These are phyloP conservation scores for Schizophyllum amplum DNA, from an alignment of 1,284 basidiomycete genomes.

Conservation along the genomic window DNA sequence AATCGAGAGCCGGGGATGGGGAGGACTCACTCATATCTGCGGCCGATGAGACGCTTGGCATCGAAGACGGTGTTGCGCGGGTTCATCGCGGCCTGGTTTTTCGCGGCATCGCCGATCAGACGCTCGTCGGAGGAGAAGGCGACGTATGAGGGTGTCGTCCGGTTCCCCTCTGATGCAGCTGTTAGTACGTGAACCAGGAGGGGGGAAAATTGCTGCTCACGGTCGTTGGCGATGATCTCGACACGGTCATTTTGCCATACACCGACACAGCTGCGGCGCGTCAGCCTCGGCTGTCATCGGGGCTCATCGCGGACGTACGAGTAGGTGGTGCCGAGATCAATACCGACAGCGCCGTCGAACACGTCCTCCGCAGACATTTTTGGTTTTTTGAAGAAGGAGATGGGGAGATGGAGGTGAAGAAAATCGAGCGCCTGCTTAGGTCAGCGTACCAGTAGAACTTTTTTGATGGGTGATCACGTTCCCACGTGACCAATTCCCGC, in stretches of 20 bases:
- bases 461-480: not conserved
- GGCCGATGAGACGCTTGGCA: conserved; percentile 42
- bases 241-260: conserved; percentile 99
- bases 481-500: not conserved
- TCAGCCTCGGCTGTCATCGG: conserved; percentile 10
- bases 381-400: conserved; percentile 30
- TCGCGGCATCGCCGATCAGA: conserved; percentile 11
- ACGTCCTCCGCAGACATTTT: conserved; percentile 78
- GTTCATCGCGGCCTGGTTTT: conserved; percentile 9
- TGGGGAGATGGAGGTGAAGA: conserved; percentile 1
- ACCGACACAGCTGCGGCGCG: conserved; percentile 71
- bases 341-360: conserved; percentile 95
- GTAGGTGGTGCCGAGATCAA: conserved; percentile 89
- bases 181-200: conserved; percentile 7
- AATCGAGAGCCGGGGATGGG: no score
- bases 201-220: conserved; percentile 35
- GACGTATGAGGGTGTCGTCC: conserved; percentile 27
- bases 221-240: conserved; percentile 97
- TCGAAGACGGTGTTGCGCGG: conserved; percentile 49
- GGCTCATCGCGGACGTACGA: conserved; percentile 45
- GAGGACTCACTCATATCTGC: no score
- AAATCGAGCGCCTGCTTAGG: not conserved
- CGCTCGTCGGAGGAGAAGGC: conserved; percentile 13
- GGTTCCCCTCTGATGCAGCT: conserved; percentile 79
- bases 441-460: not conserved